A percentile compares a stretch with the other conserved stretches of the same genome.
Conservation (phyloP, 257 asterid species). For the Misopates orontium region DNA sequence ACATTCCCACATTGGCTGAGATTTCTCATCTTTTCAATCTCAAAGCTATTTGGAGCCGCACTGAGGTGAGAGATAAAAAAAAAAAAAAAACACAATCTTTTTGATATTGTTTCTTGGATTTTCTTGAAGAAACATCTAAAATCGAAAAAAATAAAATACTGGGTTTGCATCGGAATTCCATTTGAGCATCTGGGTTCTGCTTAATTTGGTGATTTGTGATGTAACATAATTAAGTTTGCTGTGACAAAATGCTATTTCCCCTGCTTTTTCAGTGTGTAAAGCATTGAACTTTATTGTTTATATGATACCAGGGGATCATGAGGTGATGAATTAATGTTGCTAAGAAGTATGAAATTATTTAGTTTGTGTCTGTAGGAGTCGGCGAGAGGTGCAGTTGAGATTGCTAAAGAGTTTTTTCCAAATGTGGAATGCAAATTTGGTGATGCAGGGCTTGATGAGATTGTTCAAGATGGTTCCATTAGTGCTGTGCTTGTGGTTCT, state of each 20-base stretch:
- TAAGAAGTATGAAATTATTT: background rate
- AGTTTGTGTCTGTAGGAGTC: conserved; percentile 57
- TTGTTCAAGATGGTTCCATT: conserved; percentile 67
- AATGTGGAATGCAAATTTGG: conserved; percentile 92
- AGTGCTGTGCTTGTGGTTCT: conserved; percentile 83
- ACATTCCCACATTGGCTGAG: conserved; percentile 67
- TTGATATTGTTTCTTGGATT: background rate
- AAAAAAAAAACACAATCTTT: too few relatives aligned
- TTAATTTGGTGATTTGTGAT: background rate
- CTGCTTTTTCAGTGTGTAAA: background rate
- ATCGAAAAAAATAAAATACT: too few relatives aligned
- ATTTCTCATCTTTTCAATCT: conserved; percentile 54
- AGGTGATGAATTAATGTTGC: background rate
- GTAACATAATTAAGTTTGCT: background rate
- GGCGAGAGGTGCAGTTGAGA: conserved; percentile 74
- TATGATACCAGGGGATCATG: too few relatives aligned
- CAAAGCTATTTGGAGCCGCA: conserved; percentile 70
- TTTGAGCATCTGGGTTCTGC: background rate
- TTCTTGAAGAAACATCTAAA: background rate
- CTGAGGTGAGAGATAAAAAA: conserved; percentile 39
- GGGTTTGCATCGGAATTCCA: background rate
- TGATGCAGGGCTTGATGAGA: conserved; percentile 78
- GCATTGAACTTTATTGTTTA: background rate
- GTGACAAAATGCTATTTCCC: background rate
- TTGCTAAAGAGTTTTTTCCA: conserved; percentile 67